These are phyloP conservation scores for Athelia psychrophila DNA, from an alignment of 1,284 basidiomycete species.

Conservation along the genomic window DNA sequence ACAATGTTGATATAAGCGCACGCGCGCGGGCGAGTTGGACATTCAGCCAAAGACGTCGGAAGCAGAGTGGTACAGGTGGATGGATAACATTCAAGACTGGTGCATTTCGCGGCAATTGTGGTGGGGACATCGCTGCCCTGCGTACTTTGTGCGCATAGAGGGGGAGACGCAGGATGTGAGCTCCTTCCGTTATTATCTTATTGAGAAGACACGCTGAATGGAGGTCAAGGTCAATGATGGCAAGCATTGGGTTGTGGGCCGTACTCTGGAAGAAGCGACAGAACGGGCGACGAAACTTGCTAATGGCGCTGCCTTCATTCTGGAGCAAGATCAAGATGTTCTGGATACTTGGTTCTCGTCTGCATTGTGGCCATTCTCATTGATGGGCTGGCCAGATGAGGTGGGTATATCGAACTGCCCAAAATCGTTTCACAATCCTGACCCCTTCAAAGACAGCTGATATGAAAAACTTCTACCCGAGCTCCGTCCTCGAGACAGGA, in stretches of 20 bases:
- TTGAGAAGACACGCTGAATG: conserved; percentile 2
- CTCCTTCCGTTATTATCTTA: conserved; percentile 4
- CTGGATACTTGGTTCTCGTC: conserved; percentile 99
- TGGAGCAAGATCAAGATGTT: conserved; percentile 97
- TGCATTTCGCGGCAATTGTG: conserved; percentile 98
- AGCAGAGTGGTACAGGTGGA: conserved; percentile 96
- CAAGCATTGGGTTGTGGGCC: conserved; percentile 90
- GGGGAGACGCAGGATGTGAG: conserved; percentile 75
- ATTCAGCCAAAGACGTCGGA: conserved; percentile 88
- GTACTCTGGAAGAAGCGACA: conserved; percentile 78
- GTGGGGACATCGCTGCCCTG: conserved; percentile 99
- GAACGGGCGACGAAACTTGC: conserved; percentile 77
- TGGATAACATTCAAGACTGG: conserved; percentile 98
- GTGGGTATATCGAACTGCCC: conserved; percentile 34
- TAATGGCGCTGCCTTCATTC: conserved; percentile 65
- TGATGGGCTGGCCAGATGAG: conserved; percentile 95
- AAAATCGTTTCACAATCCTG: background rate
- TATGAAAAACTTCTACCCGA: conserved; percentile 82
- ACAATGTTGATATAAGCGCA: conserved; percentile 62
- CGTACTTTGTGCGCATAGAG: conserved; percentile 90
- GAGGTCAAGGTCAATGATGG: conserved; percentile 61
- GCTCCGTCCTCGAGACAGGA: conserved; percentile 91
- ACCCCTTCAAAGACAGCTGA: conserved; percentile 57
- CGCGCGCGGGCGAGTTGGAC: conserved; percentile 78
- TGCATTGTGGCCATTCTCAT: conserved; percentile 97